Base-by-base conservation (phyloP, 2,329 filamentous ascomycete species). In the Microcyclospora tardicrescens region DNA sequence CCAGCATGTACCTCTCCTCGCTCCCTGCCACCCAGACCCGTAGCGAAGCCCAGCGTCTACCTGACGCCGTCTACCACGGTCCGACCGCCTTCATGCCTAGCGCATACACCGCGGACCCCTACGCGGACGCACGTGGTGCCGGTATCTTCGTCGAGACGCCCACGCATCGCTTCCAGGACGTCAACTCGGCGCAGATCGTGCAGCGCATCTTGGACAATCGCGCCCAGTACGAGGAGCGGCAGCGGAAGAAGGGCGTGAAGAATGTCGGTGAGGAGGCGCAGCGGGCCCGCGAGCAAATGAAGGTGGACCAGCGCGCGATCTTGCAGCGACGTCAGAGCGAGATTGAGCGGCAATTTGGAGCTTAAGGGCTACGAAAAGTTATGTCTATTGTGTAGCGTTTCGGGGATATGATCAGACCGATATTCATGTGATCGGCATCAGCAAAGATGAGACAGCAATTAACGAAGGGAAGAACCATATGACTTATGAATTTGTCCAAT, bases 161-260 rank as follows among this genome's bases (percentile, higher is more conserved):
- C 10, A 61, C 68, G 37, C 91, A 98, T 62, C 69, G 75, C 14
- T 98, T 89, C 58, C 73, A 83, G 47, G 72, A 86, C 44, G 86
- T 96, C 46, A 95, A 96, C 60, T 86, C 89, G 1, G 86, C 79
- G 2, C 81, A 91, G 51, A 96, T 98, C 51, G 87, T 98, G 35
- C 75, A 81, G 49, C 71, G 91, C 27, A 98, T 98, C 57, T 70
- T 96, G 69, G 82, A 79, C 61, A 87, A 84, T 53, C 72, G 87
- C 28, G 80, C 81, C 42, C 73, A 84, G 56, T 98, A 95, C 60
- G 89, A 96, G 65, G 91, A 85, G 53, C 71, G 91, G 43, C 91
- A 98, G 67, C 72, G 83, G 37, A 78, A 81, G 50, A 98, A 98
- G 67, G 82, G 87, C 10, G 74, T 85, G 48, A 98, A 98, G 66